Percentiles rank a stretch among this genome's conserved stretches.
phyloP scores from a whole-genome alignment of 345 rosid genomes.

The Moringa oleifera region DNA sequence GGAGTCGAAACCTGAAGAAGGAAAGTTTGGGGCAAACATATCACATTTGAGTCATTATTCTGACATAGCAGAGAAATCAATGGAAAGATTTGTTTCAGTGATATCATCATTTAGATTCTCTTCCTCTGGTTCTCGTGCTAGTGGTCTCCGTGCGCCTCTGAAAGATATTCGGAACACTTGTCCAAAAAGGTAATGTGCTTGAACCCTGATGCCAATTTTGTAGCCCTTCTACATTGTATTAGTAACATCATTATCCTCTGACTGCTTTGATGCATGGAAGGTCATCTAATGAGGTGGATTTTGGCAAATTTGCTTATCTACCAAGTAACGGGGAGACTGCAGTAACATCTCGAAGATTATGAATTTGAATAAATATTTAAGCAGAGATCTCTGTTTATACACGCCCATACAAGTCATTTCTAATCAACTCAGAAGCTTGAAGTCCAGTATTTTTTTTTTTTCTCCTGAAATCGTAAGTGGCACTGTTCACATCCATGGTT shows the following conservation, averaged over 20 bases:
- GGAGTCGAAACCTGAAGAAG: constrained; percentile 24
- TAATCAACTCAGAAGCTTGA: constrained; percentile 1
- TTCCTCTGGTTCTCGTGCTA: constrained; percentile 78
- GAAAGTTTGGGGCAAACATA: constrained; percentile 74
- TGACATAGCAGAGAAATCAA: constrained; percentile 77
- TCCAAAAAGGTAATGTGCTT: constrained; percentile 39
- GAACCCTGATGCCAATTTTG: not conserved
- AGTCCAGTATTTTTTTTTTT: not conserved
- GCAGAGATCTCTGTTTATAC: constrained; percentile 3
- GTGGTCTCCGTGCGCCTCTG: constrained; percentile 90
- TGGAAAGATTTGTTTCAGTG: constrained; percentile 67
- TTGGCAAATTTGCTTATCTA: constrained; percentile 59
- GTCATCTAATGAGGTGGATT: constrained; percentile 38
- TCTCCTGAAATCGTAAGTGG: not conserved
- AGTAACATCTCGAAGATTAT: constrained; percentile 24
- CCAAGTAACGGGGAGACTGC: constrained; percentile 30
- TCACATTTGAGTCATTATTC: constrained; percentile 63
- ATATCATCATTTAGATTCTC: constrained; percentile 61
- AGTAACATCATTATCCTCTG: constrained; percentile 3
- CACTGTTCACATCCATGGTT: not conserved
- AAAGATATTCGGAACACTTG: constrained; percentile 52
- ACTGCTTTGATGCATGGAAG: constrained; percentile 25
- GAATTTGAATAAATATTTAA: constrained; percentile 24
- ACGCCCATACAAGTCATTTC: constrained; percentile 5
- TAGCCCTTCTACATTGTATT: not conserved